These are phyloP conservation scores for Auriscalpium microsporum DNA, from an alignment of 768 basidiomycete genomes.

Conservation along the genomic window DNA sequence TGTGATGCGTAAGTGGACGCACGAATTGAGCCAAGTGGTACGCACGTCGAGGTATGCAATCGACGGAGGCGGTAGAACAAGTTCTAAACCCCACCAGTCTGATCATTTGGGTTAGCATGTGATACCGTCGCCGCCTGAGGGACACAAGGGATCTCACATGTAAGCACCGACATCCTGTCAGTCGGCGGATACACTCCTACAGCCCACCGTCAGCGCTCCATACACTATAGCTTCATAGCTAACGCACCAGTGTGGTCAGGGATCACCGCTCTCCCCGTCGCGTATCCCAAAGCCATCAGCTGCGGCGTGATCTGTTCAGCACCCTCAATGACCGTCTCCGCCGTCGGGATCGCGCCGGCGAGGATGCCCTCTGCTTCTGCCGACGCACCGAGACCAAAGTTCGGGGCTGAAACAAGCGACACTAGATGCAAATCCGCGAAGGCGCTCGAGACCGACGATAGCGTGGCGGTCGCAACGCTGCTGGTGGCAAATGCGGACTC, in stretches of 20 bases:
- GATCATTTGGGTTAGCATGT: neutral
- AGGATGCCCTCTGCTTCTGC: slow-evolving; percentile 59
- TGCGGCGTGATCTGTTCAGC: slow-evolving; percentile 66
- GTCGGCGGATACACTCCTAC: slow-evolving; percentile 60
- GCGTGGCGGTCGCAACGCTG: slow-evolving; percentile 38
- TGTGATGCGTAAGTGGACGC: neutral
- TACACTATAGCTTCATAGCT: neutral
- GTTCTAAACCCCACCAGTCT: slow-evolving; percentile 92
- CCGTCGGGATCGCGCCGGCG: slow-evolving; percentile 68
- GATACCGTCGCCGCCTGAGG: neutral
- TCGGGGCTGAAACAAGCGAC: slow-evolving; percentile 48
- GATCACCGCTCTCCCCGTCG: slow-evolving; percentile 53
- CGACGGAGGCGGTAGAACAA: slow-evolving; percentile 66
- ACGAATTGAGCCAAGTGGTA: slow-evolving; percentile 1
- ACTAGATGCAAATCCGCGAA: slow-evolving; percentile 57
- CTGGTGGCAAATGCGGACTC: slow-evolving; percentile 9
- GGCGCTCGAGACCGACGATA: slow-evolving; percentile 40
- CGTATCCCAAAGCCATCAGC: slow-evolving; percentile 70
- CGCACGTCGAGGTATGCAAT: slow-evolving; percentile 50
- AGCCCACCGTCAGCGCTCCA: neutral
- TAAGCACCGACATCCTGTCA: slow-evolving; percentile 70
- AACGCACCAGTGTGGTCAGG: slow-evolving; percentile 57
- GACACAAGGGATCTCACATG: slow-evolving; percentile 43
- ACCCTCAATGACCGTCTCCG: slow-evolving; percentile 62
- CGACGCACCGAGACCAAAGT: slow-evolving; percentile 69